Evolutionary conservation across 208 protist genomes (phyloP).

Genomic region (Trypanosomatidae sp.): DNA sequence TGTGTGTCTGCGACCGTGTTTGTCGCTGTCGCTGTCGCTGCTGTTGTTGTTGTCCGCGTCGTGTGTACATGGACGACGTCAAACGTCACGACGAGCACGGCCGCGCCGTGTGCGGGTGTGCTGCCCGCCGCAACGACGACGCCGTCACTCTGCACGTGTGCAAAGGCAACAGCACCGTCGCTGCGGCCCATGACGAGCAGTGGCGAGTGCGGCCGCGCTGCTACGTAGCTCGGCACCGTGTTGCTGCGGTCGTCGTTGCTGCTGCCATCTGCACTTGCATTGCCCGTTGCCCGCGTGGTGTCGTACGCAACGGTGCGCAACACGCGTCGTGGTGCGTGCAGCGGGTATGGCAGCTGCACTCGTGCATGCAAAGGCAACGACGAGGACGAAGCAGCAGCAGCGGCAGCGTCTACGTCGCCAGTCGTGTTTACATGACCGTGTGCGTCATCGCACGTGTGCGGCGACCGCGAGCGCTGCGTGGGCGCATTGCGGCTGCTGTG

Average conservation of each 20-base stretch:
- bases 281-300: too few relatives aligned
- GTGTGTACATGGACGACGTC: constrained; percentile 9
- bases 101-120: constrained; percentile 33
- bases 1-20: background rate
- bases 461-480: too few relatives aligned
- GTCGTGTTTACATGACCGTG: background rate
- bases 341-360: constrained; percentile 8
- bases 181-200: constrained; percentile 38
- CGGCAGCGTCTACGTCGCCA: background rate
- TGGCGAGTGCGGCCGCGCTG: too few relatives aligned
- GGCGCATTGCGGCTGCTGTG: background rate
- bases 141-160: too few relatives aligned
- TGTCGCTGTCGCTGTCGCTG: background rate
- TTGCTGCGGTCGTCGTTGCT: too few relatives aligned
- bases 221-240: too few relatives aligned
- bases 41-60: too few relatives aligned
- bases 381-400: background rate
- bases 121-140: constrained; percentile 7
- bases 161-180: constrained; percentile 48
- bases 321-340: constrained; percentile 16
- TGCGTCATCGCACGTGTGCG: background rate
- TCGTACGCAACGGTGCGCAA: constrained; percentile 10
- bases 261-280: too few relatives aligned
- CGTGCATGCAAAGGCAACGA: background rate
- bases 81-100: constrained; percentile 21